Evolutionary conservation across 352 stramenopile species (phyloP).

Genomic region (Aphanomyces euteiches): DNA sequence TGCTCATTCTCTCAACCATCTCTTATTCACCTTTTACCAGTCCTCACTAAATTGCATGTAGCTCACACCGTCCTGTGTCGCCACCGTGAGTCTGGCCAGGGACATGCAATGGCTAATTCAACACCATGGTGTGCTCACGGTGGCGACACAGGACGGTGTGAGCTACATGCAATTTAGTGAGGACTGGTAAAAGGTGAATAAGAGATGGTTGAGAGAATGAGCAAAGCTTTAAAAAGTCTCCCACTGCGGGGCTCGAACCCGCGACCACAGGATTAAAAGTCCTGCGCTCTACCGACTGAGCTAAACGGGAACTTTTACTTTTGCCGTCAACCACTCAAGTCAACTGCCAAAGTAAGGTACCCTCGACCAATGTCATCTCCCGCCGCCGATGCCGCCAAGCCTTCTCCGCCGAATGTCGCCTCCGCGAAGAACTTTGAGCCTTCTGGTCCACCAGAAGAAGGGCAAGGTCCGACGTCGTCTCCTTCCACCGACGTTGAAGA

Average conservation of each 20-base stretch:
- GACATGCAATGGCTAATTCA: slow-evolving; percentile 34
- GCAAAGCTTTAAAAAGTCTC: slow-evolving; percentile 1
- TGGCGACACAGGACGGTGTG: slow-evolving; percentile 9
- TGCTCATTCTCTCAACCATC: not conserved
- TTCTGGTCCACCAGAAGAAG: too few species aligned
- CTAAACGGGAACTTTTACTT: too few species aligned
- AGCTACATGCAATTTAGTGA: slow-evolving; percentile 24
- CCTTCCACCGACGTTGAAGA: too few species aligned
- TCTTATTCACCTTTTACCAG: not conserved
- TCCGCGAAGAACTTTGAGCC: too few species aligned
- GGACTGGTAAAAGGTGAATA: not conserved
- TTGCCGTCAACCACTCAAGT: too few species aligned
- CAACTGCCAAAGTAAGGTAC: too few species aligned
- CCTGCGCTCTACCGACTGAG: slow-evolving; percentile 7
- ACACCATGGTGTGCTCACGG: slow-evolving; percentile 43
- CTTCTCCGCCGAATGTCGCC: too few species aligned
- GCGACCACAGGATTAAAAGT: slow-evolving; percentile 10
- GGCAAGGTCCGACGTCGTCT: too few species aligned
- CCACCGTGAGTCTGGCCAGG: slow-evolving; percentile 19
- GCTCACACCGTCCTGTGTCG: slow-evolving; percentile 9
- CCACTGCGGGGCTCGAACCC: slow-evolving; percentile 5
- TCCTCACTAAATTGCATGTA: slow-evolving; percentile 22
- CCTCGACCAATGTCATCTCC: too few species aligned
- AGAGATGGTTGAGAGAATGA: not conserved
- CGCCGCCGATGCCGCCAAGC: too few species aligned